These are phyloP conservation scores for Coniosporium apollinis DNA, from an alignment of 495 filamentous ascomycete genomes.

Conservation along the genomic window DNA sequence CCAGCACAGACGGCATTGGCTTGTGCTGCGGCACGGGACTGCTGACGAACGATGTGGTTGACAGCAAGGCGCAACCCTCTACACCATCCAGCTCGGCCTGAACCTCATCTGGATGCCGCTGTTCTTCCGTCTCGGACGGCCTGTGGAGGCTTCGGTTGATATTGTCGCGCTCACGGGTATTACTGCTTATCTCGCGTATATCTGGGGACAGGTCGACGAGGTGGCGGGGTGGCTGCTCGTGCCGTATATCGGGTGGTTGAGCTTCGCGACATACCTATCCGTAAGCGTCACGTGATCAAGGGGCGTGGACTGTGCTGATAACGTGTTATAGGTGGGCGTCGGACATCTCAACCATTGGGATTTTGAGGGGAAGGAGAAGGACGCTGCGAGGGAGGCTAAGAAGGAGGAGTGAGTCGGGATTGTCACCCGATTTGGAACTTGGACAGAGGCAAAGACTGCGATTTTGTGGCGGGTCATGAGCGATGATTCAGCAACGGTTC, in stretches of 20 bases:
- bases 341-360: conserved; percentile 68
- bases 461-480: too few relatives aligned
- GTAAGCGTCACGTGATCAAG: conserved; percentile 11
- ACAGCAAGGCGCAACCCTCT: conserved; percentile 52
- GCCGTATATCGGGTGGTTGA: conserved; percentile 69
- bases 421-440: too few relatives aligned
- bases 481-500: too few relatives aligned
- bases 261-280: conserved; percentile 68
- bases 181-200: conserved; percentile 49
- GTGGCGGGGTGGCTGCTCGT: conserved; percentile 54
- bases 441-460: too few relatives aligned
- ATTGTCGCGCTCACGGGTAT: conserved; percentile 53
- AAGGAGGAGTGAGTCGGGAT: too few relatives aligned
- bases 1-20: background rate
- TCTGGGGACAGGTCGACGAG: conserved; percentile 57
- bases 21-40: conserved; percentile 17
- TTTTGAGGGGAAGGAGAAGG: conserved; percentile 31
- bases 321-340: conserved; percentile 32
- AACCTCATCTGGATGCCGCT: conserved; percentile 90
- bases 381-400: too few relatives aligned
- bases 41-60: background rate
- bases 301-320: background rate
- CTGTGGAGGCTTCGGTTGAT: conserved; percentile 58
- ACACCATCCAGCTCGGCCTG: conserved; percentile 66
- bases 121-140: conserved; percentile 60